Conservation (phyloP, 257 asterid genomes). For the Solanum habrochaites region DNA sequence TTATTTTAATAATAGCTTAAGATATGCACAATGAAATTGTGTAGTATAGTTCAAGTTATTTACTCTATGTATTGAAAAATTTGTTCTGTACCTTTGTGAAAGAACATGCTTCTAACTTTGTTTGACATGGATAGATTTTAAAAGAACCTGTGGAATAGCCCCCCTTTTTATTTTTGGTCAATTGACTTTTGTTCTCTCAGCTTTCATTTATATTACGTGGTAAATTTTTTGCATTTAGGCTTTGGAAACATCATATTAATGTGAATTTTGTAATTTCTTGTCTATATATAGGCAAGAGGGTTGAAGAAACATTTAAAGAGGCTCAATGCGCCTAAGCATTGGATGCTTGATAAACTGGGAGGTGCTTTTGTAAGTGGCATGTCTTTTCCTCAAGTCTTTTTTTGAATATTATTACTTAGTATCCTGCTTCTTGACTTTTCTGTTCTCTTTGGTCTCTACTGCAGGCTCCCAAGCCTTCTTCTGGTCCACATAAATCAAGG, state of each 20-base stretch:
- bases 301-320: conserved; percentile 33
- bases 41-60: neutral
- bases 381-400: neutral
- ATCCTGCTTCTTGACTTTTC: neutral
- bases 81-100: neutral
- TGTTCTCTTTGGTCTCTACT: neutral
- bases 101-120: neutral
- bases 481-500: conserved; percentile 29
- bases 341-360: conserved; percentile 34
- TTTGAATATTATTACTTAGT: neutral
- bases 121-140: neutral
- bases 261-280: neutral
- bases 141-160: neutral
- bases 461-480: conserved; percentile 29
- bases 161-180: neutral
- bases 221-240: neutral
- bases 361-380: conserved; percentile 26
- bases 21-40: neutral
- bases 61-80: neutral
- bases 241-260: neutral
- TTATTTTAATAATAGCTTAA: neutral
- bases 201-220: neutral
- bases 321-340: conserved; percentile 33
- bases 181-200: neutral
- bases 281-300: conserved; percentile 16